Base-by-base conservation (phyloP, 352 stramenopile species). In the Elongisporangium anandrum region DNA sequence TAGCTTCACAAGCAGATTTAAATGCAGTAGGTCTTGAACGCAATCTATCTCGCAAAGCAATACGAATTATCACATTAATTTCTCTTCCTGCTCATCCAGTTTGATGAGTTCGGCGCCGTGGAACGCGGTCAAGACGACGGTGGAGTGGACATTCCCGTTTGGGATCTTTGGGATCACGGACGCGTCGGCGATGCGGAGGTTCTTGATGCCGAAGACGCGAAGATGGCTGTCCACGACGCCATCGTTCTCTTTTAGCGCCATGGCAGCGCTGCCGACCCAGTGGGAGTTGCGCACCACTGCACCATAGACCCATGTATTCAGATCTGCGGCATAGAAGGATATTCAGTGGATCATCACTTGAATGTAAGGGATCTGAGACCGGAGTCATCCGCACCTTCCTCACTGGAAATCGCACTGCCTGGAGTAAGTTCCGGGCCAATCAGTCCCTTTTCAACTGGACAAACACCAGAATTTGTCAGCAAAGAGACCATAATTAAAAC, bases 281-380 rank as follows among this genome's bases (percentile, higher is more conserved):
- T 96, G 88, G 13, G 78, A 87, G 59, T 97, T 97, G 23, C 76
- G 75, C 45, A 95, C 89, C 2, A 88, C 68, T 51, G 85, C 71
- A 34, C 72, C 50, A 19, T 72, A 60, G 7, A 97, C 77, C 80
- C 87, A 95, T 8, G 65, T 54, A 17, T 87, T 59, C 59, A 96
- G 64, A 19, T 75, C 78, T 81, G 54, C 10, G 20, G 16, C 34
- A 45, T 17, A 3, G 10, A 16, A 45, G 34, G 10, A 17, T 45
- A 12, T 7, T 45, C 34, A 45, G 34, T 45, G 34, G 7, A 12
- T 12, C 34, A 17, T 45, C 17, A 2, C 1, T 16, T 15, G 34
- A 4, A 12, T 12, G 10, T 19, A 24, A 39, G 16, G 6, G 22
- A 29, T 50, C 53, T 19, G 47, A 56, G 51, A 26, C 61, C 50